A percentile compares a stretch with the other conserved stretches of the same genome.
Evolutionary conservation across 345 rosid species (phyloP).

Genomic region (Eucalyptus melliodora): DNA sequence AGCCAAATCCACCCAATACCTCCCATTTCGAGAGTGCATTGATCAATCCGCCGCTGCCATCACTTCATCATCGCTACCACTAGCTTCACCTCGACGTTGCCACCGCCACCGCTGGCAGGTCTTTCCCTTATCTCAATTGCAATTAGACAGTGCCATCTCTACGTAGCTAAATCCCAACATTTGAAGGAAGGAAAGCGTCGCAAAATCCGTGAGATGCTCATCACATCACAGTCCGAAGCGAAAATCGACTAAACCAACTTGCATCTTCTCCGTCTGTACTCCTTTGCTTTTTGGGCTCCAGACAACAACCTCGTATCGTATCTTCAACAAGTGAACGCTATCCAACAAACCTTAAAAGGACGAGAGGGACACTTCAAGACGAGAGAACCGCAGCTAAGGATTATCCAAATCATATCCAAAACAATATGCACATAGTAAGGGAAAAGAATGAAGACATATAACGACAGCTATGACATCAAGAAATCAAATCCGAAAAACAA

Average conservation of each 20-base stretch:
- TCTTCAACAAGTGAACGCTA: not conserved
- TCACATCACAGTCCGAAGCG: not conserved
- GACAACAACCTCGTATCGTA: not conserved
- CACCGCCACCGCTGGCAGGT: not conserved
- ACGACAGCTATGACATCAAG: not conserved
- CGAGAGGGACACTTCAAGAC: not conserved
- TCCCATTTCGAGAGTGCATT: not conserved
- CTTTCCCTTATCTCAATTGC: not conserved
- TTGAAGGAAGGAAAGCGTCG: not conserved
- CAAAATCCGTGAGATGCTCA: not conserved
- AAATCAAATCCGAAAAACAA: not conserved
- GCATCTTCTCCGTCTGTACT: not conserved
- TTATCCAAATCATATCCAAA: not conserved
- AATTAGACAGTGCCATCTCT: not conserved
- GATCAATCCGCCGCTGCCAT: not conserved
- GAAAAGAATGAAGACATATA: not conserved
- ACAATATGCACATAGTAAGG: not conserved
- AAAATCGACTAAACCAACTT: not conserved
- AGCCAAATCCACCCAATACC: not conserved
- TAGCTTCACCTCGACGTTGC: not conserved
- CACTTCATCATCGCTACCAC: not conserved
- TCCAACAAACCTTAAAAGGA: not conserved
- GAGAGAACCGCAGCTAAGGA: not conserved
- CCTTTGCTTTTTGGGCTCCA: not conserved
- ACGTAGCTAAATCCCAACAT: not conserved